Percentiles rank a stretch among this genome's conserved stretches.
These are phyloP conservation scores for Boletus tomentosulus DNA, from an alignment of 768 basidiomycete genomes.

Conservation along the genomic window DNA sequence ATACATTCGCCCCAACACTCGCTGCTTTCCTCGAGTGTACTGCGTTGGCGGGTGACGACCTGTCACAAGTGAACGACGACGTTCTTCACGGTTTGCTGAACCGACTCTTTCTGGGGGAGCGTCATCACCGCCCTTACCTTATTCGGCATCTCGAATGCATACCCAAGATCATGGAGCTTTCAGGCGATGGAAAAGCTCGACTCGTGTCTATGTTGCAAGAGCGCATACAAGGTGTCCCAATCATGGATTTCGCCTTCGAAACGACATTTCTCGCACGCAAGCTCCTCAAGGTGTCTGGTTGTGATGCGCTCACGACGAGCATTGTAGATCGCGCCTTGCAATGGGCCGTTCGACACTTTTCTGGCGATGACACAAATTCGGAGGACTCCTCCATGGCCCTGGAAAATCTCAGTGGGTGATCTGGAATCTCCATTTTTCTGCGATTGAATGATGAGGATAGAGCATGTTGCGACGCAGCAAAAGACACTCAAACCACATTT, in stretches of 20 bases:
- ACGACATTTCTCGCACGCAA: conserved; percentile 31
- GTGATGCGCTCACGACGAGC: conserved; percentile 22
- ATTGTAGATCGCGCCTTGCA: conserved; percentile 47
- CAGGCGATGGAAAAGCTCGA: conserved; percentile 17
- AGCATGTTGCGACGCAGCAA: conserved; percentile 8
- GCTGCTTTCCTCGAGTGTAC: conserved; percentile 45
- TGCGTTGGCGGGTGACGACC: conserved; percentile 13
- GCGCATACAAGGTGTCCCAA: conserved; percentile 24
- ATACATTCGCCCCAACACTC: conserved; percentile 38
- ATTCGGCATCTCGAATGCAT: conserved; percentile 23
- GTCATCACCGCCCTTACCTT: not conserved
- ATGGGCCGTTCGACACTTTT: conserved; percentile 49
- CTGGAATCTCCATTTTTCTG: not conserved
- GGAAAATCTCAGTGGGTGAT: conserved; percentile 37
- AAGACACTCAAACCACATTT: conserved; percentile 45
- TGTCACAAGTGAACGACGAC: conserved; percentile 20
- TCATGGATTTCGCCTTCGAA: conserved; percentile 28
- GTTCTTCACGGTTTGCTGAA: conserved; percentile 32
- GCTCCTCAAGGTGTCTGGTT: conserved; percentile 21
- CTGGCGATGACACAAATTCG: conserved; percentile 28
- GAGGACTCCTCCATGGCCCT: conserved; percentile 23
- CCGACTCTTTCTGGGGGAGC: conserved; percentile 13
- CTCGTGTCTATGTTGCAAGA: conserved; percentile 24
- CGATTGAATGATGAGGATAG: conserved; percentile 7
- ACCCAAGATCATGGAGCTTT: conserved; percentile 23